Evolutionary conservation across 257 asterid species (phyloP).

Genomic region (Henckelia pumila): DNA sequence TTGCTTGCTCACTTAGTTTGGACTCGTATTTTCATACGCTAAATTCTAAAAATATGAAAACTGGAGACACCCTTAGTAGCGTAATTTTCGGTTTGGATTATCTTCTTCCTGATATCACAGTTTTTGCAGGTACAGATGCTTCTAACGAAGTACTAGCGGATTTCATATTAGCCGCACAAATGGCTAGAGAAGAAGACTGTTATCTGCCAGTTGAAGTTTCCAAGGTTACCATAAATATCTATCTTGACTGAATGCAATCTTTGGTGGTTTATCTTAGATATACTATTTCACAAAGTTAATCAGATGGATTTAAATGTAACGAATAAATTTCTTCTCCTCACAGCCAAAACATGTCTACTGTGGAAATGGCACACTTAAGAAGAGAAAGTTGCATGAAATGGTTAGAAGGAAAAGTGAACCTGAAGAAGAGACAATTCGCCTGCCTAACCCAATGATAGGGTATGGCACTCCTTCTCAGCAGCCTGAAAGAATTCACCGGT

Average conservation of each 20-base stretch:
- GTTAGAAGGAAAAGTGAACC: constrained; percentile 20
- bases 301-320: background rate
- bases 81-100: background rate
- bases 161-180: constrained; percentile 75
- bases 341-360: constrained; percentile 36
- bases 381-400: constrained; percentile 37
- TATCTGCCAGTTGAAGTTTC: constrained; percentile 43
- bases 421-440: constrained; percentile 41
- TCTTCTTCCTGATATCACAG: constrained; percentile 24
- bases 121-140: constrained; percentile 62
- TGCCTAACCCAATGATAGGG: constrained; percentile 72
- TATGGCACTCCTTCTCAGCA: constrained; percentile 46
- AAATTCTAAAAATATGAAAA: background rate
- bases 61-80: background rate
- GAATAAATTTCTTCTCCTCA: constrained; percentile 10
- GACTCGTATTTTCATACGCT: background rate
- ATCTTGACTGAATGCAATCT: constrained; percentile 4
- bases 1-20: no score
- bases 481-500: constrained; percentile 29
- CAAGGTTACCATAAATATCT: constrained; percentile 45
- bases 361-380: constrained; percentile 37
- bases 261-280: background rate
- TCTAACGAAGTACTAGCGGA: constrained; percentile 52
- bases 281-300: constrained; percentile 9
- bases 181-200: constrained; percentile 60